Evolutionary conservation across 768 basidiomycete species (phyloP), one percentile per base, ranked within the genome.

Genomic region (Termitomyces sp.): DNA sequence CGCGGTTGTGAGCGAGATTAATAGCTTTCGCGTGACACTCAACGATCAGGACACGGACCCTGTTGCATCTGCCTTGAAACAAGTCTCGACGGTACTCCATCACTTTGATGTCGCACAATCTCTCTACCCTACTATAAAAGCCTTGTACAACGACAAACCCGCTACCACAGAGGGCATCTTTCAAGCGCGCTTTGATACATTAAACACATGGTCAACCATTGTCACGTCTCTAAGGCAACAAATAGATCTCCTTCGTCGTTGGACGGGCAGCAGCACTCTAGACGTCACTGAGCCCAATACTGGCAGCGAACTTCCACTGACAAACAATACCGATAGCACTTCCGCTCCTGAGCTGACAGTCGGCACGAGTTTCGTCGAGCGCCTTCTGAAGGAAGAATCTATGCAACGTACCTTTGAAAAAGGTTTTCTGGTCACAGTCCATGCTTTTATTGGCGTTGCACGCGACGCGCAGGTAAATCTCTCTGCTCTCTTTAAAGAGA

Each of bases 381-480:
- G 94, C 31, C 76, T 98, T 27, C 80, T 97, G 58, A 98, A 98
- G 70, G 96, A 98, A 72, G 96, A 98, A 67, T 89, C 89, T n/a
- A 87, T 98, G 67, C 91, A 95, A 72, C 83, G 89, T 61, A 94
- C 92, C 9, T 98, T 99, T 70, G 93, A 95, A 72, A 93, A 90
- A 65, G 89, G 90, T 15, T 92, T 90, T 63, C 80, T 94, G 65
- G 86, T 86, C 42, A 93, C 91, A n/a, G 84, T 96, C 7, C 89
- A 94, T 70, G 78, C 85, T 15, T 89, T 95, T 66, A 85, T 98
- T 55, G 86, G 88, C 41, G 84, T 87, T 54, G 91, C 93, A 64
- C 91, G 94, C 58, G 86, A 89, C 47, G 89, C 93, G 0, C 91
- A 96, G 71, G 86, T 95, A 65, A 87, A 86, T 59, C 85, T 92